Conservation (phyloP, 768 basidiomycete genomes). For the Lentinula detonsa region DNA sequence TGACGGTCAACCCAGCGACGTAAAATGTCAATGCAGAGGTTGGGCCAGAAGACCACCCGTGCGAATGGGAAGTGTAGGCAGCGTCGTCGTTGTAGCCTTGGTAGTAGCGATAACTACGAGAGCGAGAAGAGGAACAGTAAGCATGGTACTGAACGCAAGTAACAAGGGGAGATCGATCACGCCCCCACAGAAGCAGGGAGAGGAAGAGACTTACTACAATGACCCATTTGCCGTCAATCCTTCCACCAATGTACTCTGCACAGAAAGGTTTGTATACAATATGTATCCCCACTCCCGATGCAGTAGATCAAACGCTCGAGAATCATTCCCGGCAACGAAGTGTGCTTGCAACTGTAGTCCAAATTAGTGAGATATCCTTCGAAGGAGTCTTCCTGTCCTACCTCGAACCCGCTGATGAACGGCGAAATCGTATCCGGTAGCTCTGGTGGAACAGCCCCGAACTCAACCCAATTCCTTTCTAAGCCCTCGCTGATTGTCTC, state of each 20-base stretch:
- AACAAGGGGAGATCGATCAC: neutral
- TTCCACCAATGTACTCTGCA: slow-evolving; percentile 53
- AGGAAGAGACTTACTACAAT: slow-evolving; percentile 29
- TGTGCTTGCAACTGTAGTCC: slow-evolving; percentile 46
- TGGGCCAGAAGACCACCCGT: slow-evolving; percentile 56
- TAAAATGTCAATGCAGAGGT: slow-evolving; percentile 54
- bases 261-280: slow-evolving; percentile 46
- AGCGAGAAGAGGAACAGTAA: neutral
- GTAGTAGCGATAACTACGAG: slow-evolving; percentile 41
- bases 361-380: too few species aligned
- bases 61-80: slow-evolving; percentile 53
- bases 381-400: slow-evolving; percentile 12
- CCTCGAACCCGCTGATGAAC: slow-evolving; percentile 55
- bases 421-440: slow-evolving; percentile 54
- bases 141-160: neutral
- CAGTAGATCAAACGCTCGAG: slow-evolving; percentile 45
- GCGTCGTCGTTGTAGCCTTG: slow-evolving; percentile 52
- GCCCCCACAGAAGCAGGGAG: too few species aligned
- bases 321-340: slow-evolving; percentile 47
- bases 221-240: slow-evolving; percentile 56
- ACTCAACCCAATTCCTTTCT: slow-evolving; percentile 42
- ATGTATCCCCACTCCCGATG: slow-evolving; percentile 57
- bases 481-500: slow-evolving; percentile 40
- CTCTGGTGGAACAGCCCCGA: slow-evolving; percentile 50
- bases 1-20: slow-evolving; percentile 47